These are phyloP conservation scores for Thraustotheca clavata DNA, from an alignment of 352 stramenopile species.

Conservation along the genomic window DNA sequence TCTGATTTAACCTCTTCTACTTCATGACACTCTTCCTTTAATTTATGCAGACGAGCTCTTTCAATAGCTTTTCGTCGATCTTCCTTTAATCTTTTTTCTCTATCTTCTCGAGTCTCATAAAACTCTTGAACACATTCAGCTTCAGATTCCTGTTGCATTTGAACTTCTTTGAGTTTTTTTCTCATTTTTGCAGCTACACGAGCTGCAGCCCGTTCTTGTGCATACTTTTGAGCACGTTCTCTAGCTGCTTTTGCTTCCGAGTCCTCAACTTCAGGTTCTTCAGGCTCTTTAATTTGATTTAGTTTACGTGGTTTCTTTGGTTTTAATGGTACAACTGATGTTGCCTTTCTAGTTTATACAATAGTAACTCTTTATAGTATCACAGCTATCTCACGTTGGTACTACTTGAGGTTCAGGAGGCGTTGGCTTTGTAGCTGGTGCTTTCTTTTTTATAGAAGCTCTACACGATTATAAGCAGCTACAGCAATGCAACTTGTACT, in stretches of 20 bases:
- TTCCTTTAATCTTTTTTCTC: conserved; percentile 29
- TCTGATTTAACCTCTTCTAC: neutral
- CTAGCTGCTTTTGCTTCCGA: conserved; percentile 28
- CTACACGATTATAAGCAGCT: too few relatives aligned
- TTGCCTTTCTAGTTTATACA: conserved; percentile 17
- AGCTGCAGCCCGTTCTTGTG: conserved; percentile 45
- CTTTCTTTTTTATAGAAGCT: too few relatives aligned
- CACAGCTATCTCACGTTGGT: neutral
- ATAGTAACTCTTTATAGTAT: conserved; percentile 27
- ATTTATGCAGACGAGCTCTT: conserved; percentile 31
- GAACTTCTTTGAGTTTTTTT: conserved; percentile 23
- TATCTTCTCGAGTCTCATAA: conserved; percentile 28
- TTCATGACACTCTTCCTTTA: neutral
- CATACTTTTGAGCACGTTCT: conserved; percentile 36
- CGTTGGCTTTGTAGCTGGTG: too few relatives aligned
- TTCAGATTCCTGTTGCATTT: conserved; percentile 19
- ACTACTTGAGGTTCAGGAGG: neutral
- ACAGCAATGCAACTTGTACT: neutral
- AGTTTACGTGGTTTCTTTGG: neutral
- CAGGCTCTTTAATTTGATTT: conserved; percentile 12
- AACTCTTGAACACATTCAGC: conserved; percentile 21
- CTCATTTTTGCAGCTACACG: conserved; percentile 27
- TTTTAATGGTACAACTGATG: conserved; percentile 11
- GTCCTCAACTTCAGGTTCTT: conserved; percentile 26
- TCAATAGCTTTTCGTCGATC: conserved; percentile 40